Evolutionary conservation across 176 grass and related monocot genomes (phyloP).

Genomic region (Phragmites australis): DNA sequence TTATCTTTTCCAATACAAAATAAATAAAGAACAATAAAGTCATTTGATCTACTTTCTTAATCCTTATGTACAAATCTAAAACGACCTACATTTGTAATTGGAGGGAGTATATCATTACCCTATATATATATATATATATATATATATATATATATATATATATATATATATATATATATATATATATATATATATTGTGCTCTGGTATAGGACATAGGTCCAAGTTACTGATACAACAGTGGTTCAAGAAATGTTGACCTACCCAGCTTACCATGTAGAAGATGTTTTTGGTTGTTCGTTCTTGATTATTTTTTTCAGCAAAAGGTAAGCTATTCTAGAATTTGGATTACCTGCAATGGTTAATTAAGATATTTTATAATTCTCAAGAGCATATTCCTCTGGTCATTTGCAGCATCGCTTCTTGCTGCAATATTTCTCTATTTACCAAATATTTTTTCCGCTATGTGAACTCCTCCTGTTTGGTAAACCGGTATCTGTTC

Average conservation of each 20-base stretch:
- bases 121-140: too few species aligned
- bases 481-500: not conserved
- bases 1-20: too few species aligned
- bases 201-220: not conserved
- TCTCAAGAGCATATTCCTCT: not conserved
- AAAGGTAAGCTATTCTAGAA: conserved; percentile 15
- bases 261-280: not conserved
- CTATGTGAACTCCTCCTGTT: not conserved
- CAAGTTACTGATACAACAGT: not conserved
- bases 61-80: too few species aligned
- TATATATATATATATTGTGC: too few species aligned
- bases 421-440: not conserved
- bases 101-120: too few species aligned
- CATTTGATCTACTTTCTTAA: too few species aligned
- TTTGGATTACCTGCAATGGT: not conserved
- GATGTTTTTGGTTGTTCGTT: not conserved
- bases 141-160: too few species aligned
- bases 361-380: not conserved
- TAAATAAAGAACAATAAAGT: too few species aligned
- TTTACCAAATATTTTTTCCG: not conserved
- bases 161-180: too few species aligned
- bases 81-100: too few species aligned
- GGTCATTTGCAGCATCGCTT: not conserved
- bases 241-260: not conserved
- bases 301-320: not conserved